Base-by-base conservation (phyloP, 2,329 filamentous ascomycete species). In the Thermochaetoides dissita region DNA sequence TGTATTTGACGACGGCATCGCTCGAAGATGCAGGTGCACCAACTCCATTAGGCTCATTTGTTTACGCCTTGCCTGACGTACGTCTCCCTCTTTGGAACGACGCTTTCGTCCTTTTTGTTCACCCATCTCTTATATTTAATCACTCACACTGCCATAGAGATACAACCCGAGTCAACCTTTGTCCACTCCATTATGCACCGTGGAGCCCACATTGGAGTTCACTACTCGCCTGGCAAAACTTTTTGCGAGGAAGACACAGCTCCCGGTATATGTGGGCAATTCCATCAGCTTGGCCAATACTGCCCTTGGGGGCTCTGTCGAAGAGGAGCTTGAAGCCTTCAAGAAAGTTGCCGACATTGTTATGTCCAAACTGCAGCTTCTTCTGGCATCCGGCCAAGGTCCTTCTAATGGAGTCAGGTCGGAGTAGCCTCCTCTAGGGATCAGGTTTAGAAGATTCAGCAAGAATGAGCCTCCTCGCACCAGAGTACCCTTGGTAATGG, bases 281-380 rank as follows among this genome's bases (percentile, higher is more conserved):
- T 94, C 87, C 31, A 77, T 93, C 54, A 85, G 80, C 51, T 77
- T 95, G 49, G 74, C 74, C 10, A 76, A 71, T 54, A 72, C 79
- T 6, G 82, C 80, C 2, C 74, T 87, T 54, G 86, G 86, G 8
- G 82, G 86, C 12, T 83, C 78, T 0, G 76, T 89, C 6, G 88
- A 95, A 57, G 91, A 96, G 66, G 89, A 96, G 64, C 88, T 95
- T 78, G 86, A 89, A 56, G 85, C 82, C 0, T 80, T 95, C 53
- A 77, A 74, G 54, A 73, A 72, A 49, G 76, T 94, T 34, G 77
- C 88, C 30, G 73, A 82, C 45, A 74, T 83, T 37, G 72, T 88
- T 10, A 64, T 79, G 56, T 63, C 65, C 36, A 68, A 74, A 51
- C 59, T 81, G 37, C 56, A 63, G 45, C 57, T 57, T 39, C 49